Evolutionary conservation across 2,329 filamentous ascomycete genomes (phyloP).

Genomic region (Aspergillus spinulosporus): DNA sequence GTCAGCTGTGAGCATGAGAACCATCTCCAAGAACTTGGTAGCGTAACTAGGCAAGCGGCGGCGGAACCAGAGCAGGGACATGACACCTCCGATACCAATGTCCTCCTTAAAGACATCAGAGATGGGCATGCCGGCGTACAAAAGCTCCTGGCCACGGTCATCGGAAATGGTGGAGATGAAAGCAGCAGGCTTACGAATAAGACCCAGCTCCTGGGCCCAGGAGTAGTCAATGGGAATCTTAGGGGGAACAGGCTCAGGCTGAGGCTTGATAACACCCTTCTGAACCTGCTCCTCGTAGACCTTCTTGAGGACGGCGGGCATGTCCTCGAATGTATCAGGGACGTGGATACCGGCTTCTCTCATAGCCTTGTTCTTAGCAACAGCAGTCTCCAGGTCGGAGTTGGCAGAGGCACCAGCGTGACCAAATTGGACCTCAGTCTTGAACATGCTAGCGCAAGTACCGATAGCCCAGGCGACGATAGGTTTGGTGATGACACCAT

Average conservation of each 20-base stretch:
- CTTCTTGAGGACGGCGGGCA: slow-evolving; percentile 71
- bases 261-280: slow-evolving; percentile 79
- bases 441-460: slow-evolving; percentile 99
- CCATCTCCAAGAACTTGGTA: slow-evolving; percentile 99
- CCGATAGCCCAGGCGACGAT: slow-evolving; percentile 99
- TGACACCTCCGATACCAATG: slow-evolving; percentile 98
- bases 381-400: slow-evolving; percentile 97
- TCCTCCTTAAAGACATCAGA: slow-evolving; percentile 99
- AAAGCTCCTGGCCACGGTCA: slow-evolving; percentile 97
- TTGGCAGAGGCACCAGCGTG: slow-evolving; percentile 99
- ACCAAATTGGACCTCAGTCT: slow-evolving; percentile 99
- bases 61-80: slow-evolving; percentile 99
- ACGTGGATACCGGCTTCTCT: slow-evolving; percentile 91
- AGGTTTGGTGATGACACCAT: slow-evolving; percentile 92
- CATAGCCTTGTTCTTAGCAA: slow-evolving; percentile 97
- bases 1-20: slow-evolving; percentile 99
- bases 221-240: slow-evolving; percentile 99
- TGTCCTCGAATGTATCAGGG: slow-evolving; percentile 94
- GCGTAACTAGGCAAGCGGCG: slow-evolving; percentile 93
- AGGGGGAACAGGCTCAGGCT: slow-evolving; percentile 85
- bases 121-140: slow-evolving; percentile 99
- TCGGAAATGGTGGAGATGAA: slow-evolving; percentile 99
- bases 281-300: slow-evolving; percentile 89
- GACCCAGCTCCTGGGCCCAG: slow-evolving; percentile 98
- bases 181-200: slow-evolving; percentile 98